phyloP scores from a whole-genome alignment of 805 yeast species.

The Lachancea nothofagi region DNA sequence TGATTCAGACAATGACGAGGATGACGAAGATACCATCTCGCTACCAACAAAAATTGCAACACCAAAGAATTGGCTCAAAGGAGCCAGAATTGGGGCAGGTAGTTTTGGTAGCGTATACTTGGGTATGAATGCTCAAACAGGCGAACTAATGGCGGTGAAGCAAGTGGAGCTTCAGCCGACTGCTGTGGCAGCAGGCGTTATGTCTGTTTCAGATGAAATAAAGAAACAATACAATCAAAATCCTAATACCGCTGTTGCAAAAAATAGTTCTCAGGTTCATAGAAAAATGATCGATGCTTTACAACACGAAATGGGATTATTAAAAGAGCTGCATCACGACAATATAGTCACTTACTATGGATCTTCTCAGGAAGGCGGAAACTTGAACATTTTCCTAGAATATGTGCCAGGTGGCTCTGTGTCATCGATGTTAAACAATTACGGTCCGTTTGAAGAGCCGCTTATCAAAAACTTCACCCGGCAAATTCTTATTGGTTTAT shows the following conservation, averaged over 20 bases:
- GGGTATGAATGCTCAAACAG: slow-evolving; percentile 87
- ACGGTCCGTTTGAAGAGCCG: slow-evolving; percentile 78
- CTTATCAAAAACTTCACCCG: slow-evolving; percentile 63
- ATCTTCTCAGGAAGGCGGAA: slow-evolving; percentile 66
- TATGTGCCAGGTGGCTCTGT: slow-evolving; percentile 74
- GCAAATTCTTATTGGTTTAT: slow-evolving; percentile 70
- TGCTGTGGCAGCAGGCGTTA: slow-evolving; percentile 32
- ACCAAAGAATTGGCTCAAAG: slow-evolving; percentile 85
- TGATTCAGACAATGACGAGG: slow-evolving; percentile 20
- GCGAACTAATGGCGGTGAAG: slow-evolving; percentile 95
- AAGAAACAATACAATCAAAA: slow-evolving; percentile 19
- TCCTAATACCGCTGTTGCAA: slow-evolving; percentile 18
- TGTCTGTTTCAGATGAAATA: slow-evolving; percentile 15
- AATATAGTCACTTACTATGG: slow-evolving; percentile 92
- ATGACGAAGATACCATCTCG: slow-evolving; percentile 34
- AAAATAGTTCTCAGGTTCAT: slow-evolving; percentile 33
- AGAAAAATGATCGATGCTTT: slow-evolving; percentile 69
- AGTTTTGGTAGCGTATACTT: slow-evolving; percentile 90
- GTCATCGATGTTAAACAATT: slow-evolving; percentile 61
- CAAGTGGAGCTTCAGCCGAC: slow-evolving; percentile 68
- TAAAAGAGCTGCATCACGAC: slow-evolving; percentile 78
- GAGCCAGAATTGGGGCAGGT: slow-evolving; percentile 91
- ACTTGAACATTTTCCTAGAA: slow-evolving; percentile 72
- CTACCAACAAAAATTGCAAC: slow-evolving; percentile 38
- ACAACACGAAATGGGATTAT: slow-evolving; percentile 71